Evolutionary conservation across 768 basidiomycete species (phyloP).

Genomic region (Boletus fagicola): DNA sequence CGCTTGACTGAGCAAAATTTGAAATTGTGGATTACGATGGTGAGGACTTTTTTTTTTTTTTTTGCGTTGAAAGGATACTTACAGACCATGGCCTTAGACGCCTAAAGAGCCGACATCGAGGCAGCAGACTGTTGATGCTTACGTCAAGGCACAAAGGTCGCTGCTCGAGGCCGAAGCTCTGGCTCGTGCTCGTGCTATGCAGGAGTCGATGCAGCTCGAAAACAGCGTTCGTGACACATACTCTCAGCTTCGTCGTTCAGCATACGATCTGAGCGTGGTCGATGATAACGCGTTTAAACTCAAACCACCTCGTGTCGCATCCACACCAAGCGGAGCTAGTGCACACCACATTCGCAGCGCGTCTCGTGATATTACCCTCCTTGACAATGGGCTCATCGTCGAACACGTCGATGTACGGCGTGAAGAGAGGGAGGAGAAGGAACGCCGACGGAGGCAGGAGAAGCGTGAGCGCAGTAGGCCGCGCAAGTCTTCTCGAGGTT

Average conservation of each 20-base stretch:
- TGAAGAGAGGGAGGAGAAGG: slow-evolving; percentile 74
- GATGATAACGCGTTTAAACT: slow-evolving; percentile 69
- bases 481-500: slow-evolving; percentile 72
- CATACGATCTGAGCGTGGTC: slow-evolving; percentile 57
- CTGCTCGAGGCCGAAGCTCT: slow-evolving; percentile 80
- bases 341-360: slow-evolving; percentile 46
- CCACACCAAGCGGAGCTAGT: slow-evolving; percentile 32
- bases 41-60: slow-evolving; percentile 38
- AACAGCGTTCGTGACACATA: slow-evolving; percentile 78
- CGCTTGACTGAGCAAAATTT: slow-evolving; percentile 75
- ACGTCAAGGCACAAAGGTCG: slow-evolving; percentile 77
- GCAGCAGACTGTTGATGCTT: slow-evolving; percentile 76
- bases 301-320: slow-evolving; percentile 51
- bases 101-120: slow-evolving; percentile 86
- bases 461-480: slow-evolving; percentile 53
- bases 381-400: slow-evolving; percentile 87
- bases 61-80: not conserved
- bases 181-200: slow-evolving; percentile 74
- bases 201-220: slow-evolving; percentile 74
- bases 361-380: slow-evolving; percentile 72
- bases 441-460: slow-evolving; percentile 68
- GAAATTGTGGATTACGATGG: slow-evolving; percentile 76
- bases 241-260: slow-evolving; percentile 74
- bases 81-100: slow-evolving; percentile 52
- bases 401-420: slow-evolving; percentile 82